These are phyloP conservation scores for Dillenia turbinata DNA, from an alignment of 164 flowering plant species.

Conservation along the genomic window DNA sequence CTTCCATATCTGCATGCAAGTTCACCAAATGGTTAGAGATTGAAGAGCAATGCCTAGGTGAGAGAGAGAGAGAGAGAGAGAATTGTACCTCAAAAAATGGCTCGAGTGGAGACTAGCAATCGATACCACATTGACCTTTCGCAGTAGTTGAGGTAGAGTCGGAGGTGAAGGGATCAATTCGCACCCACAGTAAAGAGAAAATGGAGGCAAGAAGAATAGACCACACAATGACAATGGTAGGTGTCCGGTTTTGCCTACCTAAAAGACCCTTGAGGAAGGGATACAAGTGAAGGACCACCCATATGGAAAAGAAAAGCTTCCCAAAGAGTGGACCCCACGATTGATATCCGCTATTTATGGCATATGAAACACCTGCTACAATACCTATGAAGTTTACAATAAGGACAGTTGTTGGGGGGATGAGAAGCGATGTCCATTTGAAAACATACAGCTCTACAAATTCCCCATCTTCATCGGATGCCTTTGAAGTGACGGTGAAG, in stretches of 20 bases:
- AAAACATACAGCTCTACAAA: slow-evolving; percentile 86
- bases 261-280: slow-evolving; percentile 93
- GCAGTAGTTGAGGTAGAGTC: slow-evolving; percentile 34
- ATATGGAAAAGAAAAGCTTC: slow-evolving; percentile 83
- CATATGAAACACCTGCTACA: slow-evolving; percentile 92
- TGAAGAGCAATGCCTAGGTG: too few relatives aligned
- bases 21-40: too few relatives aligned
- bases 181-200: slow-evolving; percentile 93
- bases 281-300: slow-evolving; percentile 91
- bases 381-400: slow-evolving; percentile 82
- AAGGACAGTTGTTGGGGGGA: slow-evolving; percentile 91
- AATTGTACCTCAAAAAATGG: slow-evolving; percentile 8
- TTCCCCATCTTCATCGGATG: slow-evolving; percentile 91
- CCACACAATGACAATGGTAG: slow-evolving; percentile 96
- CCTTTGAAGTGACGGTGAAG: slow-evolving; percentile 96
- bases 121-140: slow-evolving; percentile 71
- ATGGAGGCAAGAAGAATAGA: slow-evolving; percentile 92
- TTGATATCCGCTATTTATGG: slow-evolving; percentile 92
- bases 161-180: slow-evolving; percentile 79
- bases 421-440: slow-evolving; percentile 93
- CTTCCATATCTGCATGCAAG: too few relatives aligned
- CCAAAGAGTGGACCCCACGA: slow-evolving; percentile 98
- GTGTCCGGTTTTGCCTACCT: slow-evolving; percentile 90
- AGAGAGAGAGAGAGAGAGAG: slow-evolving; percentile 7
- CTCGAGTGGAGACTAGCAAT: slow-evolving; percentile 34